Evolutionary conservation across 148 eudicot species (phyloP).

Genomic region (Camellia japonica): DNA sequence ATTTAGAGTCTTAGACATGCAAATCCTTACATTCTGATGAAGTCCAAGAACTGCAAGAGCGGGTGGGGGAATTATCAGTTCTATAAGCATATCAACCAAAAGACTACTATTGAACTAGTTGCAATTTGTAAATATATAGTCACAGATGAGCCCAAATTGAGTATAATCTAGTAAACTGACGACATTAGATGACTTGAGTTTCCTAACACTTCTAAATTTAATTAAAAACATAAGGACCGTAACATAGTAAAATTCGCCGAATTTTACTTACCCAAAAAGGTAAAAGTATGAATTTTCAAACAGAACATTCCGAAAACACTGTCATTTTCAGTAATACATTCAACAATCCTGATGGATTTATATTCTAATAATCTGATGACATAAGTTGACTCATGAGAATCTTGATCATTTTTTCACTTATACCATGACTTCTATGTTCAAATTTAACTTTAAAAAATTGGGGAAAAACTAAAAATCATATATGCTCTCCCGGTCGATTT

Average conservation of each 20-base stretch:
- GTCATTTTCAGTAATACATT: neutral
- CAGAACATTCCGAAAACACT: neutral
- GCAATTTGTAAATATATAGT: neutral
- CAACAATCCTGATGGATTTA: neutral
- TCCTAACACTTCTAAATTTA: neutral
- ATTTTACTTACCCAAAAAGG: too few relatives aligned
- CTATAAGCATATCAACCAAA: neutral
- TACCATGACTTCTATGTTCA: neutral
- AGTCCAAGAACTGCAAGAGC: neutral
- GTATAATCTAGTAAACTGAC: neutral
- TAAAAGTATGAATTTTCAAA: neutral
- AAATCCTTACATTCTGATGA: neutral
- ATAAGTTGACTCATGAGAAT: neutral
- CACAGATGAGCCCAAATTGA: neutral
- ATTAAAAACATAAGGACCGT: neutral
- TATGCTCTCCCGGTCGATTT: neutral
- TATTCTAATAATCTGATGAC: neutral
- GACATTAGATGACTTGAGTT: neutral
- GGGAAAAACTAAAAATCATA: neutral
- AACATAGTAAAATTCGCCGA: neutral
- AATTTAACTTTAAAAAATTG: neutral
- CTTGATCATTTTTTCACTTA: neutral
- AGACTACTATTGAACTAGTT: neutral
- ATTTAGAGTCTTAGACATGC: neutral
- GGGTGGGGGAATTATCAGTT: neutral